Conservation (phyloP, 176 grass and related monocot species). For the Typha latifolia region DNA sequence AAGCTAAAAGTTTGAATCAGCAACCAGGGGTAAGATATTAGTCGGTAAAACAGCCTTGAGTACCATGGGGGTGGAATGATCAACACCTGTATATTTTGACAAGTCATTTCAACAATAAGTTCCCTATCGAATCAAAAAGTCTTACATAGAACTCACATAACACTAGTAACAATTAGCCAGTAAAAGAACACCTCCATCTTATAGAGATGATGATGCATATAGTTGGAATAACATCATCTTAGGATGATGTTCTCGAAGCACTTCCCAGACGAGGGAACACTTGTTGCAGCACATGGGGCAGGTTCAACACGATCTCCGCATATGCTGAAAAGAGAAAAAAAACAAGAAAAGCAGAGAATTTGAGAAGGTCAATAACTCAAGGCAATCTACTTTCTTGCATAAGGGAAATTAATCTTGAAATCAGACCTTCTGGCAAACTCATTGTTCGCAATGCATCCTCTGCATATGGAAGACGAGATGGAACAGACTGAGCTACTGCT, state of each 20-base stretch:
- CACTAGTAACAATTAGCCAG: too few species aligned
- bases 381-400: background rate
- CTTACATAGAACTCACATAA: too few species aligned
- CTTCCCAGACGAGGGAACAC: conserved; percentile 36
- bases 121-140: too few species aligned
- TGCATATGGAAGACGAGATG: conserved; percentile 60
- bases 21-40: too few species aligned
- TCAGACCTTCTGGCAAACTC: conserved; percentile 73
- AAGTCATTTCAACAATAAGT: too few species aligned
- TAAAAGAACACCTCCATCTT: too few species aligned
- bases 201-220: too few species aligned
- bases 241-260: conserved; percentile 10
- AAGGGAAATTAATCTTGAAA: background rate
- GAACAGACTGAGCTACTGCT: conserved; percentile 30
- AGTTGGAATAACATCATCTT: too few species aligned
- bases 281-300: conserved; percentile 60
- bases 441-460: conserved; percentile 70
- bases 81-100: too few species aligned
- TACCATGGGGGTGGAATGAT: too few species aligned
- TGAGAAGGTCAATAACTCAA: conserved; percentile 11
- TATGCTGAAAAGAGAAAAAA: conserved; percentile 38
- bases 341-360: background rate
- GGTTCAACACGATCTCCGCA: conserved; percentile 79
- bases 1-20: too few species aligned
- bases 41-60: too few species aligned